Conservation (phyloP, 768 basidiomycete genomes). For the Imleria badia region DNA sequence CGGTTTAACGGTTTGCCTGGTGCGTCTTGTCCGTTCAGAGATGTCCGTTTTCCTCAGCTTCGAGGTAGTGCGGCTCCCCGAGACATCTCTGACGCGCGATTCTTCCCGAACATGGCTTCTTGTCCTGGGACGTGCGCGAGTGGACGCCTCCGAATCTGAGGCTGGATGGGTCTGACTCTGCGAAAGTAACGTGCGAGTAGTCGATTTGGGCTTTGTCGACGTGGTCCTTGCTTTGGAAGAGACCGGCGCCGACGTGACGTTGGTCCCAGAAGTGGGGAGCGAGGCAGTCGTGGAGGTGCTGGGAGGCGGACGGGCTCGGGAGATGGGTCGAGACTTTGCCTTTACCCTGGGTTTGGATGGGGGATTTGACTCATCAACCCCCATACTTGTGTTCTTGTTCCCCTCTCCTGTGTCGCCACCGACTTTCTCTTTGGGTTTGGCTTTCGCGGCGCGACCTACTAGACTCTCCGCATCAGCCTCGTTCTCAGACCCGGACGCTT, state of each 20-base stretch:
- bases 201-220: conserved; percentile 12
- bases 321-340: conserved; percentile 15
- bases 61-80: conserved; percentile 5
- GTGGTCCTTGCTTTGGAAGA: conserved; percentile 3
- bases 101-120: conserved; percentile 24
- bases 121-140: conserved; percentile 21
- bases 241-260: neutral
- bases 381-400: conserved; percentile 7
- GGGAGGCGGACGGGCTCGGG: conserved; percentile 1
- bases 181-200: conserved; percentile 20
- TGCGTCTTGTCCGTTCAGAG: conserved; percentile 3
- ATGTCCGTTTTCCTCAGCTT: conserved; percentile 5
- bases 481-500: conserved; percentile 16
- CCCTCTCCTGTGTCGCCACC: neutral
- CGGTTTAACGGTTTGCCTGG: neutral
- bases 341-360: conserved; percentile 13
- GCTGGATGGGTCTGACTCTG: conserved; percentile 15
- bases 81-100: conserved; percentile 14
- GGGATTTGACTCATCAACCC: conserved; percentile 3
- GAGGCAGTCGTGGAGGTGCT: conserved; percentile 7
- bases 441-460: conserved; percentile 5
- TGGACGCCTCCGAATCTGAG: conserved; percentile 27
- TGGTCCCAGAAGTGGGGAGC: neutral
- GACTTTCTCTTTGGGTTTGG: conserved; percentile 6
- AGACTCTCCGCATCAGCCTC: conserved; percentile 15